Conservation (phyloP, 2,329 filamentous ascomycete genomes). For the Alternaria conjuncta region DNA sequence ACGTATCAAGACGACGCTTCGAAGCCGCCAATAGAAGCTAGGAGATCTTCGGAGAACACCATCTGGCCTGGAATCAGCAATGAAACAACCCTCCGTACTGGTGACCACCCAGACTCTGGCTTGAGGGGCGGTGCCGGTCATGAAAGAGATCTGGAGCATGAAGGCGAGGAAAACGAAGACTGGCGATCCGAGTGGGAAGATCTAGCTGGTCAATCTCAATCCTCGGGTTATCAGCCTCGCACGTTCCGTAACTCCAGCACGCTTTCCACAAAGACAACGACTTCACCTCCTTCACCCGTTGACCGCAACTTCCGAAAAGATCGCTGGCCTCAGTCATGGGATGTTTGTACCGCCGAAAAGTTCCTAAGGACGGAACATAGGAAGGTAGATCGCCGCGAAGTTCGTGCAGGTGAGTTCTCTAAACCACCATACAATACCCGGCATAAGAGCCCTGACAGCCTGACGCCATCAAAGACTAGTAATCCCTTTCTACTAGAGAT, state of each 20-base stretch:
- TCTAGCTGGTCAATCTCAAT: neutral
- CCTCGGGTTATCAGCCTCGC: neutral
- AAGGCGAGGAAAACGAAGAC: neutral
- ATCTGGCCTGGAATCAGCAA: neutral
- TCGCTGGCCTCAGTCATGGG: neutral
- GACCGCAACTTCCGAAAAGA: neutral
- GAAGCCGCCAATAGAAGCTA: neutral
- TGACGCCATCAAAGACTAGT: neutral
- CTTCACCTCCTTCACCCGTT: neutral
- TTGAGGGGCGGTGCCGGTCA: slow-evolving; percentile 1
- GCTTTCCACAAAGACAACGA: neutral
- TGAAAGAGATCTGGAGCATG: neutral
- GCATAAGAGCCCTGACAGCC: neutral
- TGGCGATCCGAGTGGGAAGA: slow-evolving; percentile 6
- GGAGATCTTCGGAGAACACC: neutral
- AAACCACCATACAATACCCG: neutral
- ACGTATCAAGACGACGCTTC: slow-evolving; percentile 1
- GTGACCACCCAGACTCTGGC: neutral
- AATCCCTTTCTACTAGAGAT: neutral
- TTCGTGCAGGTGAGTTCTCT: neutral
- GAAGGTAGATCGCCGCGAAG: neutral
- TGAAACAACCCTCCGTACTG: neutral
- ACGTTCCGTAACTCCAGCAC: slow-evolving; percentile 3
- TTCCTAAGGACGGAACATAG: neutral
- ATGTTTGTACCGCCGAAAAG: neutral